A percentile compares a stretch with the other conserved stretches of the same genome.
Evolutionary conservation across 305 asterid genomes (phyloP).

Genomic region (Fraxinus greggii): DNA sequence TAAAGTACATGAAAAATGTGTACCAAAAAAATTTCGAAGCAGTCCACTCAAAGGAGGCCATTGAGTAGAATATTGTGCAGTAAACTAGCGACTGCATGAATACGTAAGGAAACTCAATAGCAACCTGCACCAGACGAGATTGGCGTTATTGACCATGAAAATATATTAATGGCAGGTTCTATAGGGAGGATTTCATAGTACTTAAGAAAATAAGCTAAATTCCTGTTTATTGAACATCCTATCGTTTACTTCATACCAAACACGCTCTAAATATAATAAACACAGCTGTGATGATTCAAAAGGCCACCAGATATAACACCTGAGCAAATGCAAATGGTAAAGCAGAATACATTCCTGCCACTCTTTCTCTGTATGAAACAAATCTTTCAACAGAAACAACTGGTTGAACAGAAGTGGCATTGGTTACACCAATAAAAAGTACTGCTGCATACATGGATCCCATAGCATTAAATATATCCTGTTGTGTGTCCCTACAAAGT

Average conservation of each 20-base stretch:
- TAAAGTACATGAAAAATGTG: conserved; percentile 72
- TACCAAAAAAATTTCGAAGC: conserved; percentile 68
- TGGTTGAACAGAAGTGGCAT: conserved; percentile 86
- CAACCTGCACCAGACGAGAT: conserved; percentile 55
- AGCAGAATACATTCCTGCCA: conserved; percentile 96
- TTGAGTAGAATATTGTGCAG: conserved; percentile 67
- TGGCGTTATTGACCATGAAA: background rate
- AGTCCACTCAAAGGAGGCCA: conserved; percentile 86
- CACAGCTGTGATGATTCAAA: conserved; percentile 12
- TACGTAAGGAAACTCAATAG: conserved; percentile 84
- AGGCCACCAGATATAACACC: conserved; percentile 39
- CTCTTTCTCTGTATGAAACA: conserved; percentile 91
- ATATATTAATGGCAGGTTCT: background rate
- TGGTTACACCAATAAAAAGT: conserved; percentile 76
- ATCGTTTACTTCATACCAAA: background rate
- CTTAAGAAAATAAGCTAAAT: conserved; percentile 3
- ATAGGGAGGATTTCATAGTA: background rate
- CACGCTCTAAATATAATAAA: background rate
- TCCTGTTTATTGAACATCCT: background rate
- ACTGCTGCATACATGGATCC: conserved; percentile 92
- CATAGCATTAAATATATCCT: conserved; percentile 89
- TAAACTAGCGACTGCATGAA: conserved; percentile 65
- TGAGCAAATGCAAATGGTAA: conserved; percentile 88
- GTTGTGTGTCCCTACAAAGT: conserved; percentile 65
- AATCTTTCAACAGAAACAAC: conserved; percentile 92